A percentile compares a stretch with the other conserved stretches of the same genome.
phyloP scores from a whole-genome alignment of 2,329 filamentous ascomycete genomes.

The Fusarium cicatricum region DNA sequence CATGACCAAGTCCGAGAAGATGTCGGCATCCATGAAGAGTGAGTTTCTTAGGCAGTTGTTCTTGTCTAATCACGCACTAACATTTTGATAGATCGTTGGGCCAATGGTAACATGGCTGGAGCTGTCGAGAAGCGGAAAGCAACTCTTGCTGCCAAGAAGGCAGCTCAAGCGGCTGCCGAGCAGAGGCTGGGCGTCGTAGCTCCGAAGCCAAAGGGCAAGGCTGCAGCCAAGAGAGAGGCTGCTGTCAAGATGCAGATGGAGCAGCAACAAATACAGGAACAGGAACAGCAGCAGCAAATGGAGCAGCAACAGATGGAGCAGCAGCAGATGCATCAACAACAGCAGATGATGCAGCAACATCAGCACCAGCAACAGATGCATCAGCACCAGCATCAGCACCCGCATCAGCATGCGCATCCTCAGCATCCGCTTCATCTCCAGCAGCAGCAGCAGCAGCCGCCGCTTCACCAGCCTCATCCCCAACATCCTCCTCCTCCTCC shows the following conservation, averaged over 20 bases:
- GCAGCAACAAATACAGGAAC: constrained; percentile 28
- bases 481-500: constrained; percentile 31
- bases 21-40: constrained; percentile 73
- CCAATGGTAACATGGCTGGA: constrained; percentile 66
- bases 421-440: constrained; percentile 25
- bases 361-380: constrained; percentile 20
- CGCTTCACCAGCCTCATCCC: constrained; percentile 30
- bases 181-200: constrained; percentile 47
- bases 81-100: constrained; percentile 60
- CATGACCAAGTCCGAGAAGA: constrained; percentile 72
- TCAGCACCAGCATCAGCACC: constrained; percentile 29
- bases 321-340: constrained; percentile 15
- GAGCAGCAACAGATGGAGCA: background rate
- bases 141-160: constrained; percentile 67
- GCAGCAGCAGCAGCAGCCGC: constrained; percentile 22
- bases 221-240: constrained; percentile 46
- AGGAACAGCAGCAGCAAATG: constrained; percentile 15
- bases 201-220: constrained; percentile 50
- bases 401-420: constrained; percentile 21
- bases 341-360: constrained; percentile 11
- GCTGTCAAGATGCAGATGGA: constrained; percentile 38
- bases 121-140: constrained; percentile 69
- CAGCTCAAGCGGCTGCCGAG: constrained; percentile 54
- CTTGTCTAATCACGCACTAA: constrained; percentile 37
- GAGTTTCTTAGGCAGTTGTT: constrained; percentile 38